phyloP scores from a whole-genome alignment of 495 filamentous ascomycete genomes.

The Chaetomium cochliodes region DNA sequence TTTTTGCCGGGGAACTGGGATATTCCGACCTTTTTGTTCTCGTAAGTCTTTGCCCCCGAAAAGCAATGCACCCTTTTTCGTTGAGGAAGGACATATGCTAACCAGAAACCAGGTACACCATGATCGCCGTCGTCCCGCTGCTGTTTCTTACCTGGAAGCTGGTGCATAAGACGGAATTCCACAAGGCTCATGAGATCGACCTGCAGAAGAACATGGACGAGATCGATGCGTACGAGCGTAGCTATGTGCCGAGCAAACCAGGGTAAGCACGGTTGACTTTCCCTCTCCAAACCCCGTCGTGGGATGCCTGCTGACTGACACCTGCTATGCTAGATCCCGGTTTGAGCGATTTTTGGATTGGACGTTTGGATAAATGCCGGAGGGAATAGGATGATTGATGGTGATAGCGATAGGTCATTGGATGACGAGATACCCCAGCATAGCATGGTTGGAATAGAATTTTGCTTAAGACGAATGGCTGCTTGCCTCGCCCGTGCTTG shows the following conservation, averaged over 20 bases:
- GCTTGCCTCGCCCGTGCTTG: no score
- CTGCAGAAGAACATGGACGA: slow-evolving; percentile 61
- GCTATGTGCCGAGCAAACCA: slow-evolving; percentile 57
- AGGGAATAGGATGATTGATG: neutral
- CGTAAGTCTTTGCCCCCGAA: slow-evolving; percentile 44
- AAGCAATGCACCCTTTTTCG: no score
- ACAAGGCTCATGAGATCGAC: slow-evolving; percentile 61
- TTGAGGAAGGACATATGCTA: neutral
- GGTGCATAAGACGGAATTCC: slow-evolving; percentile 59
- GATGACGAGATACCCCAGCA: slow-evolving; percentile 10
- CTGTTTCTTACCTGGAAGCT: slow-evolving; percentile 72
- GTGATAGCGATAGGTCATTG: neutral
- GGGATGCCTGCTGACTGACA: neutral
- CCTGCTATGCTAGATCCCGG: slow-evolving; percentile 28
- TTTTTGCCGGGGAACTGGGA: slow-evolving; percentile 68
- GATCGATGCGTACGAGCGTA: slow-evolving; percentile 70
- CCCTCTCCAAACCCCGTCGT: neutral
- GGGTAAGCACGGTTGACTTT: slow-evolving; percentile 49
- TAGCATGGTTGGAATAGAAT: neutral
- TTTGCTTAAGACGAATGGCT: neutral
- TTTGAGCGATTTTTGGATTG: slow-evolving; percentile 32
- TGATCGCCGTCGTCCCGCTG: slow-evolving; percentile 64
- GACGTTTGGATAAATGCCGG: slow-evolving; percentile 29
- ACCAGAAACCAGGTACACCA: slow-evolving; percentile 50
- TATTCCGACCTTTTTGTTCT: slow-evolving; percentile 72